Percentiles rank a stretch among this genome's conserved stretches.
Conservation (phyloP, 2,329 filamentous ascomycete species). For the Blastomyces parvus region DNA sequence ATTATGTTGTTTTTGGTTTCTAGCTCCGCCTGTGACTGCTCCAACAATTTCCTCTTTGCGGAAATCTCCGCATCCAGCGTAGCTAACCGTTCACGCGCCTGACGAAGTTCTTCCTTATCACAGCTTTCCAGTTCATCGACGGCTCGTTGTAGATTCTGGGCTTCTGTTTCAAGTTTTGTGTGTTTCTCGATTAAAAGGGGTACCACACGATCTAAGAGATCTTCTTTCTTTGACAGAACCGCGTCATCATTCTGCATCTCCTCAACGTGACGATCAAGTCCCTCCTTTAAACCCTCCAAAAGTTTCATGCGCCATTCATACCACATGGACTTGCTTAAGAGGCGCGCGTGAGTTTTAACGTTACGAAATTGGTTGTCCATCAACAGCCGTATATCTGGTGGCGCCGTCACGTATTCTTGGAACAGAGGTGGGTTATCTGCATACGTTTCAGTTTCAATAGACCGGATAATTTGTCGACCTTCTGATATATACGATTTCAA, state of each 20-base stretch:
- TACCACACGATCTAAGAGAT: conserved; percentile 56
- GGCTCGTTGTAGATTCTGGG: conserved; percentile 58
- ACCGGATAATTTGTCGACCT: conserved; percentile 76
- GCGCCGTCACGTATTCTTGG: conserved; percentile 78
- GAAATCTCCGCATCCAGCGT: conserved; percentile 58
- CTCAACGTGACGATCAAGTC: conserved; percentile 62
- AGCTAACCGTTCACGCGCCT: conserved; percentile 59
- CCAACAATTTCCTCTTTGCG: conserved; percentile 58
- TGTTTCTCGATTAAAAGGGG: conserved; percentile 55
- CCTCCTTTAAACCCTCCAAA: conserved; percentile 69
- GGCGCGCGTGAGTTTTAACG: conserved; percentile 81
- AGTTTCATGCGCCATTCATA: conserved; percentile 95
- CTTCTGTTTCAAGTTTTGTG: conserved; percentile 53
- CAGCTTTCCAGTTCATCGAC: conserved; percentile 54
- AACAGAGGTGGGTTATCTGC: conserved; percentile 88
- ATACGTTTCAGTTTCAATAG: conserved; percentile 80
- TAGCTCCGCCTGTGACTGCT: conserved; percentile 56
- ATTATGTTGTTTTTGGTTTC: conserved; percentile 58
- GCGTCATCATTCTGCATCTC: conserved; percentile 68
- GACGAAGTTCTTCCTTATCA: conserved; percentile 67
- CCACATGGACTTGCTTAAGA: conserved; percentile 93
- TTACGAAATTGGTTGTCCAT: conserved; percentile 99
- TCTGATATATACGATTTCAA: conserved; percentile 95
- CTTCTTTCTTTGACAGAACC: conserved; percentile 57
- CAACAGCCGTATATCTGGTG: conserved; percentile 68